phyloP scores from a whole-genome alignment of 169 alveolate species.

The Eimeria praecox region DNA sequence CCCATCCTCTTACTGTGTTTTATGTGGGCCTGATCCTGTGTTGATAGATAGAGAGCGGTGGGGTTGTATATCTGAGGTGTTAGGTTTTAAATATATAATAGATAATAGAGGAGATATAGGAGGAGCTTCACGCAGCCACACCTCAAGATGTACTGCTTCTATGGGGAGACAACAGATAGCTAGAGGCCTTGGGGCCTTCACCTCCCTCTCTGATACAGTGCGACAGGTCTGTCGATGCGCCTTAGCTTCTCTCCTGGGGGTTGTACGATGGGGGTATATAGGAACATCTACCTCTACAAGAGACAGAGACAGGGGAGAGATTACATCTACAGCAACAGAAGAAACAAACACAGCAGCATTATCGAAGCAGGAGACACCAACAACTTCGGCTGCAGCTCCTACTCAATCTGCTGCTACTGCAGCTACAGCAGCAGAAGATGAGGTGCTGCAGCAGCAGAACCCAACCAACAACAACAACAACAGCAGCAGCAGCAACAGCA shows the following conservation, averaged over 20 bases:
- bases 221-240: conserved; percentile 61
- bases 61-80: not conserved
- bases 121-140: not conserved
- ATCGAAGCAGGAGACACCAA: no score
- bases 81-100: not conserved
- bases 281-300: no score
- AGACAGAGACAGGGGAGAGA: not conserved
- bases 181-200: conserved; percentile 24
- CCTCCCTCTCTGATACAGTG: conserved; percentile 46
- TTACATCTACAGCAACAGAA: no score
- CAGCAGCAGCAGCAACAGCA: not conserved
- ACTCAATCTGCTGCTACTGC: not conserved
- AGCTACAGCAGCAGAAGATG: not conserved
- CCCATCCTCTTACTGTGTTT: not conserved
- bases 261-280: conserved; percentile 15
- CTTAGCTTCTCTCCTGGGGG: not conserved
- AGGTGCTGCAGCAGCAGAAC: not conserved
- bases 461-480: not conserved
- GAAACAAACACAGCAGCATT: not conserved
- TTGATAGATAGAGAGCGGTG: not conserved
- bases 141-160: not conserved
- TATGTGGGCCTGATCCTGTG: conserved; percentile 51
- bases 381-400: not conserved
- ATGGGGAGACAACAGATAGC: conserved; percentile 17
- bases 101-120: not conserved